Percentiles rank a stretch among this genome's conserved stretches.
Evolutionary conservation across 352 stramenopile genomes (phyloP).

Genomic region (Phytophthora sojae): DNA sequence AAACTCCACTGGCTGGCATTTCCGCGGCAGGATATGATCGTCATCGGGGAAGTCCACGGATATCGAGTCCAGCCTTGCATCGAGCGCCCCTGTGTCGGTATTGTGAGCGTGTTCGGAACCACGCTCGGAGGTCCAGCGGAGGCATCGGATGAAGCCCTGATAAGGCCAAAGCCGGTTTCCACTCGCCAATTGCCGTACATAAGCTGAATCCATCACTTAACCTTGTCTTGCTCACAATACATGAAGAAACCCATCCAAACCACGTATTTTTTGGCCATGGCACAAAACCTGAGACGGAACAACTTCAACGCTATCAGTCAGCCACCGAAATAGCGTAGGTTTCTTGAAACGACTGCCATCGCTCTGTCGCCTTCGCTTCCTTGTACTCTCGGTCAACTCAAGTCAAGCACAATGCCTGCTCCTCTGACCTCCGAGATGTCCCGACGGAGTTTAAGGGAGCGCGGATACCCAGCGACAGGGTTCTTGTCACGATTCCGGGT

Average conservation of each 20-base stretch:
- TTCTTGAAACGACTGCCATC: not conserved
- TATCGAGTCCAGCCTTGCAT: not conserved
- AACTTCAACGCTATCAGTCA: slow-evolving; percentile 15
- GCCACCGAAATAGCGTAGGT: too few species aligned
- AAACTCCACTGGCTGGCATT: slow-evolving; percentile 4
- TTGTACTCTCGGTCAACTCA: not conserved
- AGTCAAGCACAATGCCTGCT: slow-evolving; percentile 6
- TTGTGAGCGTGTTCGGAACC: slow-evolving; percentile 1
- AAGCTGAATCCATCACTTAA: not conserved
- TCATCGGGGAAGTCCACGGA: slow-evolving; percentile 8
- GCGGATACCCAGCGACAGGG: slow-evolving; percentile 2
- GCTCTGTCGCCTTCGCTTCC: not conserved
- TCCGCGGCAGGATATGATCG: slow-evolving; percentile 12
- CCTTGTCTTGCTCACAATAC: not conserved
- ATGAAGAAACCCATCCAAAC: not conserved
- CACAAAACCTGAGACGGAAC: not conserved
- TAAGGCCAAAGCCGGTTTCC: not conserved
- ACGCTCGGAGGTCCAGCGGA: slow-evolving; percentile 3
- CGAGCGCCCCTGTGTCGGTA: slow-evolving; percentile 1
- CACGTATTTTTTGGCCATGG: not conserved
- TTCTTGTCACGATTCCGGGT: slow-evolving; percentile 41
- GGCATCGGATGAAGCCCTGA: not conserved
- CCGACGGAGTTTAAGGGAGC: slow-evolving; percentile 25
- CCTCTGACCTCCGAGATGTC: slow-evolving; percentile 19
- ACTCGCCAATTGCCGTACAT: not conserved